A percentile compares a stretch with the other conserved stretches of the same genome.
Conservation (phyloP, 352 stramenopile genomes). For the Globisporangium barbulae region DNA sequence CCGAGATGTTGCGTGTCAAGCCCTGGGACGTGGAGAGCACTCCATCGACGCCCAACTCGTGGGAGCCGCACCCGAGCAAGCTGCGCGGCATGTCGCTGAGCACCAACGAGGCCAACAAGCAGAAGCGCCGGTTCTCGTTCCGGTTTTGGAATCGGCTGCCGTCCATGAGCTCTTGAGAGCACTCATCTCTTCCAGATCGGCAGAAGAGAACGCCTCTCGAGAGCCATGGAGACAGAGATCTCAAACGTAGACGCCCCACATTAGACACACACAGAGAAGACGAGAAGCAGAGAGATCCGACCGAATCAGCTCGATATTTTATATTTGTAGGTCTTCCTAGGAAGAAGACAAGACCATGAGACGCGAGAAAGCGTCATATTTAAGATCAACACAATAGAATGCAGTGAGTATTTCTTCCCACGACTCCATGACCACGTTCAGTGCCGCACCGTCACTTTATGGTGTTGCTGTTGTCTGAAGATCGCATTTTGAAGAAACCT, state of each 20-base stretch:
- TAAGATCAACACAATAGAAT: conserved; percentile 12
- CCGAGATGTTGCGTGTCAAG: conserved; percentile 25
- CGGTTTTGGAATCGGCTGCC: conserved; percentile 49
- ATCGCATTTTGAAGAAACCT: not conserved
- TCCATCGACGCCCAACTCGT: conserved; percentile 27
- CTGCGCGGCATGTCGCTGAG: conserved; percentile 61
- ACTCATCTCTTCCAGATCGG: not conserved
- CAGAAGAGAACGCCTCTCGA: too few species aligned
- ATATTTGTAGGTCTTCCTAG: conserved; percentile 7
- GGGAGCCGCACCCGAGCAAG: conserved; percentile 43
- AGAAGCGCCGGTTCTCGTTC: conserved; percentile 70
- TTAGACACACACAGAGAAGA: conserved; percentile 3
- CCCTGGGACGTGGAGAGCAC: conserved; percentile 22
- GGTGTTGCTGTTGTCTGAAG: not conserved
- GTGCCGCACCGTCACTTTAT: not conserved
- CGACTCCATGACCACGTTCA: not conserved
- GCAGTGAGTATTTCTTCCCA: conserved; percentile 5
- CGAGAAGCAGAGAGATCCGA: conserved; percentile 5
- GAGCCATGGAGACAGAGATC: not conserved
- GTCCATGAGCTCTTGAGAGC: conserved; percentile 12
- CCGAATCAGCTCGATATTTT: conserved; percentile 7
- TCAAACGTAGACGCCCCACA: not conserved
- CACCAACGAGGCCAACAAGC: conserved; percentile 42
- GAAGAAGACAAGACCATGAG: not conserved
- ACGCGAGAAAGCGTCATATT: conserved; percentile 6